phyloP scores from a whole-genome alignment of 1,139 yeast species.

The Yamadazyma songkhlaensis region DNA sequence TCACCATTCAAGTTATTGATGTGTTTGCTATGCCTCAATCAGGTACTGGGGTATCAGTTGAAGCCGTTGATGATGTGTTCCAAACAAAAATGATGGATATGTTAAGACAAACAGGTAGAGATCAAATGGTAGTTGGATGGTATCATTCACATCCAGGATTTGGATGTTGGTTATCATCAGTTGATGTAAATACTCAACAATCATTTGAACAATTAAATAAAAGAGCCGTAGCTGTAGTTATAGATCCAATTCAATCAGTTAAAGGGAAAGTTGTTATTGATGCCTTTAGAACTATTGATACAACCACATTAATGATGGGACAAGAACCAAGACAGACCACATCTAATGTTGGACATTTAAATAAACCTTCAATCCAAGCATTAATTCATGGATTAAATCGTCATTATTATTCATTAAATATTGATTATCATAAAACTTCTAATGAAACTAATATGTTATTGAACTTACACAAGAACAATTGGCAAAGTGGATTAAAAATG shows the following conservation, averaged over 20 bases:
- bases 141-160: constrained; percentile 99
- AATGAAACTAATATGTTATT: constrained; percentile 92
- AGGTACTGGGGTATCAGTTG: constrained; percentile 98
- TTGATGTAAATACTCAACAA: constrained; percentile 96
- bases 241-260: constrained; percentile 97
- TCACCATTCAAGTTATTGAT: constrained; percentile 94
- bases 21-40: constrained; percentile 99
- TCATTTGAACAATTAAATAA: constrained; percentile 94
- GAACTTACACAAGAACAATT: constrained; percentile 90
- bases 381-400: constrained; percentile 96
- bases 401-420: constrained; percentile 92
- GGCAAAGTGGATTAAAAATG: constrained; percentile 91
- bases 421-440: constrained; percentile 90
- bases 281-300: constrained; percentile 92
- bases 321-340: constrained; percentile 98
- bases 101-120: constrained; percentile 97
- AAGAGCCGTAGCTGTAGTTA: constrained; percentile 95
- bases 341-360: constrained; percentile 90
- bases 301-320: constrained; percentile 88
- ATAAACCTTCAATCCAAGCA: constrained; percentile 98
- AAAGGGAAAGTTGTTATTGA: constrained; percentile 98
- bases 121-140: constrained; percentile 99
- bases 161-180: constrained; percentile 98
- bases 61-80: constrained; percentile 98
- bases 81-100: constrained; percentile 99